Conservation (phyloP, 2,329 filamentous ascomycete genomes). For the Penicillium sp. region DNA sequence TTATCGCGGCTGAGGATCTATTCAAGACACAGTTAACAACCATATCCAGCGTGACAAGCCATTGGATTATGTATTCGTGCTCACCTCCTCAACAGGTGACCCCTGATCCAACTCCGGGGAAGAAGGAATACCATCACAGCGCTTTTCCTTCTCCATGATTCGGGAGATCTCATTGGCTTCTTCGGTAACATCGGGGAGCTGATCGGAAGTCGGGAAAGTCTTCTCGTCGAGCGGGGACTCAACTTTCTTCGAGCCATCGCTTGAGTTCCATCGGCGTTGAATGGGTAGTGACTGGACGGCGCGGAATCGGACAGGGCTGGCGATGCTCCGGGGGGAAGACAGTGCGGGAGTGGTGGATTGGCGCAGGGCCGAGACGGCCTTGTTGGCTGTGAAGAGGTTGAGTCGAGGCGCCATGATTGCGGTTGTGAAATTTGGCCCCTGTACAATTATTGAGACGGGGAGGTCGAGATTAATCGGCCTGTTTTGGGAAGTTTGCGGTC, state of each 20-base stretch:
- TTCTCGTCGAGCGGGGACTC: constrained; percentile 25
- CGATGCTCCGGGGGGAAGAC: constrained; percentile 22
- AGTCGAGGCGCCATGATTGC: constrained; percentile 56
- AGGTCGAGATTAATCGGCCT: constrained; percentile 12
- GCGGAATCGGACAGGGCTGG: constrained; percentile 23
- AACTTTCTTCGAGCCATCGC: constrained; percentile 27
- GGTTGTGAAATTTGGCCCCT: constrained; percentile 6
- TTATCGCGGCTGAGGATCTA: constrained; percentile 65
- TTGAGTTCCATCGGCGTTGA: constrained; percentile 37
- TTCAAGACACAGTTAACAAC: not conserved
- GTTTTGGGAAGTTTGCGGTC: constrained; percentile 11
- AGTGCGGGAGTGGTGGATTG: constrained; percentile 25
- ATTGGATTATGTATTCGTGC: constrained; percentile 11
- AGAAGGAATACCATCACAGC: constrained; percentile 43
- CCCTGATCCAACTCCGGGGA: constrained; percentile 63
- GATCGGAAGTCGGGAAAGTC: constrained; percentile 52
- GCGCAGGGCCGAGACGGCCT: constrained; percentile 33
- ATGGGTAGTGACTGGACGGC: constrained; percentile 13
- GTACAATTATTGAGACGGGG: constrained; percentile 1
- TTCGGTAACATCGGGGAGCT: constrained; percentile 61
- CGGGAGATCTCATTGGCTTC: constrained; percentile 62
- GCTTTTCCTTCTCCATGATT: constrained; percentile 50
- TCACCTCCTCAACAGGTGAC: constrained; percentile 65
- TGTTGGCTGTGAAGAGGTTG: constrained; percentile 45
- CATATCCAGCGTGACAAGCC: not conserved